A percentile compares a stretch with the other conserved stretches of the same genome.
phyloP scores from a whole-genome alignment of 805 yeast genomes.

The Saccharomycopsis synnaedendra region DNA sequence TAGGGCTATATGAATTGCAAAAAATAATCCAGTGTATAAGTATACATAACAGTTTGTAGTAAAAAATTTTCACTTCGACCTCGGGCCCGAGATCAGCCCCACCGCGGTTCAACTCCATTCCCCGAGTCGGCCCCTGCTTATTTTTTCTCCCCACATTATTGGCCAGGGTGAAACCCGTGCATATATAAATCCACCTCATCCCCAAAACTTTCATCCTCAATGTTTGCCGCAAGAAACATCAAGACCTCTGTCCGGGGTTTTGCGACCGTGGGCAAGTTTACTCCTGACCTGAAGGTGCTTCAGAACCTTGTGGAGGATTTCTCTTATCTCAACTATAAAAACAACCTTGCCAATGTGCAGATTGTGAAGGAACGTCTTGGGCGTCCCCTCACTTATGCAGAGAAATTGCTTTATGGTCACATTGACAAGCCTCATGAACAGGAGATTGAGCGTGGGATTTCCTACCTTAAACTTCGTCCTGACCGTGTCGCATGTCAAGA shows the following conservation, averaged over 20 bases:
- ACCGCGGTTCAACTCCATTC: neutral
- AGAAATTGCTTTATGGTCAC: slow-evolving; percentile 89
- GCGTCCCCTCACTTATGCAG: slow-evolving; percentile 90
- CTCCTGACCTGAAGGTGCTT: slow-evolving; percentile 62
- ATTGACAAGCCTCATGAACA: slow-evolving; percentile 78
- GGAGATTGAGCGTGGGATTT: slow-evolving; percentile 62
- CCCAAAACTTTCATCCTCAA: no score
- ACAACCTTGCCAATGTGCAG: slow-evolving; percentile 78
- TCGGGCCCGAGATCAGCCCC: no score
- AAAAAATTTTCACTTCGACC: no score
- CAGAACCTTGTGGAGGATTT: slow-evolving; percentile 74
- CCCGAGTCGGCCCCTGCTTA: slow-evolving; percentile 2
- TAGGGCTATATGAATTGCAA: no score
- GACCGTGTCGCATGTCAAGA: slow-evolving; percentile 99
- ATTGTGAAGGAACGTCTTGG: slow-evolving; percentile 72
- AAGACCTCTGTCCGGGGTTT: slow-evolving; percentile 23
- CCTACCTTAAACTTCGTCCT: slow-evolving; percentile 87
- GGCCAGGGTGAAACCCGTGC: neutral
- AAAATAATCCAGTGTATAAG: no score
- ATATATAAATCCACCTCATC: neutral
- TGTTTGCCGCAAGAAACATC: no score
- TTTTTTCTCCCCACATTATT: neutral
- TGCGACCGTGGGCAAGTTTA: slow-evolving; percentile 29
- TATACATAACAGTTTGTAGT: no score
- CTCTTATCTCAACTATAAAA: slow-evolving; percentile 85